Base-by-base conservation (phyloP, 176 grass and related monocot species). In the Avena insularis region DNA sequence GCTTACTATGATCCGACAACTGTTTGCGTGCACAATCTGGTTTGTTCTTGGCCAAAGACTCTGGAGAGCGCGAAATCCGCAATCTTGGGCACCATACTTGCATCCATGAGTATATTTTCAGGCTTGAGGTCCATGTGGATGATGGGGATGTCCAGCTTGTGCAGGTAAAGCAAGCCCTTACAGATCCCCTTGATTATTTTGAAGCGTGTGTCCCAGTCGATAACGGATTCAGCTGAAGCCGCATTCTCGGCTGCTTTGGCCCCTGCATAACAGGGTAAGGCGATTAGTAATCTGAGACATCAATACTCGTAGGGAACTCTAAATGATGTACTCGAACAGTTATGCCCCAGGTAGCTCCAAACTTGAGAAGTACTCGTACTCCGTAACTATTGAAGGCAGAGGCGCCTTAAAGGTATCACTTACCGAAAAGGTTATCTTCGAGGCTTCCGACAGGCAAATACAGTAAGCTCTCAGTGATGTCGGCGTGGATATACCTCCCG, bases 1-100 rank as follows among this genome's bases (percentile, higher is more conserved):
- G 58, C 58, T 67, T 87, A 82, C 86, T 35, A 76, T 13, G 86
- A 57, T 77, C 86, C 86, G 31, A 82, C n/a, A 67, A 87, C 71
- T 46, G 62, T 82, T 82, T 40, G 74, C 21, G 86, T 87, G 21
- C 61, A 36, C 17, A 80, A 21, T 8, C 33, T 47, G 27, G 86
- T 87, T 77, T 87, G 70, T 29, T 82, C 70, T 82, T 87, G 63
- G 17, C 80, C 54, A 25, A 85, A 85, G 48, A 85, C 49, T 21
- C 61, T 78, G 1, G 84, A 78, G n/a, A 86, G 35, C 25, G 74
- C 84, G 17, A 79, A 78, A 86, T 86, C 84, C 25, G 49, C 60
- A 10, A 86, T 66, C 77, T 86, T 86, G 27, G 84, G 74, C 33
- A 79, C 35, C 75, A 86, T 78, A 4, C 56, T 40, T 5, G 19